Conservation (phyloP, 2,329 filamentous ascomycete genomes). For the Phialophora chinensis region DNA sequence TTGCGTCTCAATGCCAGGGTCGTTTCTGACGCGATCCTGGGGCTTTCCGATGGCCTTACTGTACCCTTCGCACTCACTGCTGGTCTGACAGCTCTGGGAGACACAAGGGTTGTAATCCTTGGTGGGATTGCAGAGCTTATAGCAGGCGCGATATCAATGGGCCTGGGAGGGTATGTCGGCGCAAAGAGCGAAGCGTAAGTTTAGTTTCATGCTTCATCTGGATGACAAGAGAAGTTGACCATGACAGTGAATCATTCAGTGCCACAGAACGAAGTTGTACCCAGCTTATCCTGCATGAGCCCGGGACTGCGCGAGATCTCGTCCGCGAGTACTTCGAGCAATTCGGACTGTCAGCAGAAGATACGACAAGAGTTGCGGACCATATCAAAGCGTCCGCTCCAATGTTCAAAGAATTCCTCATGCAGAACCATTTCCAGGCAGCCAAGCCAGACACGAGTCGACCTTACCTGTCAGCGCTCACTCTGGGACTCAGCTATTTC, state of each 20-base stretch:
- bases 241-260: conserved; percentile 32
- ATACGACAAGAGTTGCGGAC: conserved; percentile 32
- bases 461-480: conserved; percentile 55
- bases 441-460: conserved; percentile 41
- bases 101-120: conserved; percentile 70
- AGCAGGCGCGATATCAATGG: conserved; percentile 78
- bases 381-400: conserved; percentile 34
- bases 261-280: conserved; percentile 31
- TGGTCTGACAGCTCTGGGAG: conserved; percentile 67
- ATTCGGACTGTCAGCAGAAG: conserved; percentile 54
- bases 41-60: conserved; percentile 78
- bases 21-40: conserved; percentile 68
- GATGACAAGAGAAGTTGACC: conserved; percentile 10
- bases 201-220: not conserved
- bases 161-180: conserved; percentile 74
- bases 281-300: conserved; percentile 50
- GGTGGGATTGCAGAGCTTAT: conserved; percentile 77
- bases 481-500: conserved; percentile 46
- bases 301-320: conserved; percentile 54
- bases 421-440: conserved; percentile 35
- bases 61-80: conserved; percentile 81
- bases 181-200: conserved; percentile 56
- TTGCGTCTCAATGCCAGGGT: conserved; percentile 29
- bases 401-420: conserved; percentile 34
- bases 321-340: conserved; percentile 56